Percentiles rank a stretch among this genome's conserved stretches.
These are phyloP conservation scores for Dictyostelium capitatum DNA, from an alignment of 78 protist species.

Conservation along the genomic window DNA sequence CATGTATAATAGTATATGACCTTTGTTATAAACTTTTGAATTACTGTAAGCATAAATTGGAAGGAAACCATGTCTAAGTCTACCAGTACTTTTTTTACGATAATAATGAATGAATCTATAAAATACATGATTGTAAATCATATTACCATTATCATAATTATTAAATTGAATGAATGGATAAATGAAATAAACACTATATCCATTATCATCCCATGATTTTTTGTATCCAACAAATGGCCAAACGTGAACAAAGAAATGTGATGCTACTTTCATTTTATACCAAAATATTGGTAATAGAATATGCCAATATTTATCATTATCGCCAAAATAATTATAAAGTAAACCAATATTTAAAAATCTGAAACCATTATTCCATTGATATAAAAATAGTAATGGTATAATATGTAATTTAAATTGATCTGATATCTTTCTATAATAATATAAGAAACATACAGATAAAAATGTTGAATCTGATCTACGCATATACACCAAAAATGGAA, in stretches of 20 bases:
- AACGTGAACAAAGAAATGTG: conserved; percentile 15
- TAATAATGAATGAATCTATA: conserved; percentile 39
- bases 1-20: conserved; percentile 23
- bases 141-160: conserved; percentile 1
- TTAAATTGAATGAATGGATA: conserved; percentile 46
- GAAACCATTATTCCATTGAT: background rate
- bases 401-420: background rate
- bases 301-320: background rate
- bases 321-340: background rate
- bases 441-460: background rate
- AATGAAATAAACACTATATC: conserved; percentile 41
- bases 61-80: background rate
- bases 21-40: background rate
- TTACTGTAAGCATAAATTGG: conserved; percentile 18
- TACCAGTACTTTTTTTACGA: background rate
- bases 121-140: background rate
- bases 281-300: conserved; percentile 40
- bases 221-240: conserved; percentile 68
- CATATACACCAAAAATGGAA: conserved; percentile 18
- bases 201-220: background rate
- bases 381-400: conserved; percentile 9
- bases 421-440: background rate
- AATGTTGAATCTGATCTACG: background rate
- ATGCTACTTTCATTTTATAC: conserved; percentile 4
- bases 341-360: background rate